Base-by-base conservation (phyloP, 2,329 filamentous ascomycete species). In the Xylariales sp. region DNA sequence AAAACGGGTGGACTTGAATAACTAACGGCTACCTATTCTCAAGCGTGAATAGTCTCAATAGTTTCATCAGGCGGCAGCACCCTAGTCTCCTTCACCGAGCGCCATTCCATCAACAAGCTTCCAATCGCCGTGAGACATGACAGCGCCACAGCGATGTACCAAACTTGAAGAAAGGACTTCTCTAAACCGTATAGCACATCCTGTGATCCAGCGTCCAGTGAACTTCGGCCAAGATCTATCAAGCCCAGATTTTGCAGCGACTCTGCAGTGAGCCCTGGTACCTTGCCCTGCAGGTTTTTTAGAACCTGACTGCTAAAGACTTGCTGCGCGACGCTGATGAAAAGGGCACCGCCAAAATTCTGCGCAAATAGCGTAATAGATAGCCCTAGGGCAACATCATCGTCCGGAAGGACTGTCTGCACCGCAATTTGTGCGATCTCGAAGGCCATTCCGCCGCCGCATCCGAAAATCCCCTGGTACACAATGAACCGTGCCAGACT, bases 381-480 rank as follows among this genome's bases (percentile, higher is more conserved):
- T 7, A 59, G 55, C 25, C 63, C 66, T 10, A 65, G 51, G 12
- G 66, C 56, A 5, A 66, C 57, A 40, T 70, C 65, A 11, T 38
- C 42, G 7, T 32, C 47, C 14, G 51, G 44, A 11, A 68, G 58
- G 14, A 67, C 65, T 3, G 62, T 65, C 53, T 70, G 67, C 12
- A 59, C 64, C 1, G 61, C 66, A n/a, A 69, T 50, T 38, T 65
- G 66, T 4, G 69, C 65, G 11, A 60, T 60, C 52, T 73, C 69
- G 41, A 69, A 62, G 16, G 56, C 54, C 15, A 58, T 47, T 12
- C 69, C 70, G 44, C 66, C 53, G 10, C 65, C 71, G 20, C 62
- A 54, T 32, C 70, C 70, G 41, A 62, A 64, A 5, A 73, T 11
- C 3, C 73, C 47, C 51, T 70, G 65, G 46, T 65, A 70, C 4